Evolutionary conservation across 2,329 filamentous ascomycete species (phyloP), one percentile per base, ranked within the genome.

Genomic region (Didymella glomerata): DNA sequence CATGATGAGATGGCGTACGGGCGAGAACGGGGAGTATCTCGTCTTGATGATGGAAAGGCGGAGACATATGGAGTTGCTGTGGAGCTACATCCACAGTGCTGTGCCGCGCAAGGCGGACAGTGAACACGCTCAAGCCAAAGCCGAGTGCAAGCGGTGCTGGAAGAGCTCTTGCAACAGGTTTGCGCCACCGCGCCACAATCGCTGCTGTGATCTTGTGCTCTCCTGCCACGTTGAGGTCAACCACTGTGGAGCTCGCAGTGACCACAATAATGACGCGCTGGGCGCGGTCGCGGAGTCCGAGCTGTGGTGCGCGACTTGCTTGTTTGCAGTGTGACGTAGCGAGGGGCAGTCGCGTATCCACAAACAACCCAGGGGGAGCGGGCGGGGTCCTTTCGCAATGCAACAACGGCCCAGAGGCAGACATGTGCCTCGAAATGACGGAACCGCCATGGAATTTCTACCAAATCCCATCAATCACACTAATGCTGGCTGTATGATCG

Each of bases 381-480:
- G 36, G 44, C 27, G 44, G 45, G 49, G 44, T 38, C 16, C 24
- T 20, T 14, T 34, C 13, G 50, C 34, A 13, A 48, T 58, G 56
- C 40, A 54, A 28, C 51, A 60, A 54, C 60, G 62, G 65, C 59
- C 61, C 61, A 57, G 3, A 25, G 42, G 47, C 54, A 54, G 48
- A 61, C 58, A 55, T 58, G 60, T 64, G 58, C 50, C 46, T 50
- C 44, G 48, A 30, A 59, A 69, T 68, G 67, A 70, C 65, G 66
- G 59, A 62, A 66, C 59, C 57, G 57, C 62, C 65, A 70, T 69
- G 66, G 60, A 60, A 54, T 62, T 63, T 42, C 41, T 56, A 36
- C 38, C 27, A 63, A 62, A 65, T 65, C 61, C 64, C 63, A 69
- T 70, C 57, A 62, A 64, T 63, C 59, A 58, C 41, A 50, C 62